Base-by-base conservation (phyloP, 345 rosid genomes). In the Populus euphratica region DNA sequence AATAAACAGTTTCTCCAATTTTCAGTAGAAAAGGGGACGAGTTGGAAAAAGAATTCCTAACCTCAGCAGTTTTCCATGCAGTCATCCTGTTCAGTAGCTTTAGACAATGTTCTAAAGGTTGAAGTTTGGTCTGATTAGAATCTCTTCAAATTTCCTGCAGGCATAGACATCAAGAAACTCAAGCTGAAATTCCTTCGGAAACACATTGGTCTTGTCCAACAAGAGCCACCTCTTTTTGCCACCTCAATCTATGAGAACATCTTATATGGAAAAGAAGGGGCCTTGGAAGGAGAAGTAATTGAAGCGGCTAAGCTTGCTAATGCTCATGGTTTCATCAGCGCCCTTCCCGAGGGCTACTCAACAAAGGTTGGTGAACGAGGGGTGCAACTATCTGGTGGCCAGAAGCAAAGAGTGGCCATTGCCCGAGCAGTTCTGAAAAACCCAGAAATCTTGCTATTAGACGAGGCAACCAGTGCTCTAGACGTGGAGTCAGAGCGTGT, bases 331-430 rank as follows among this genome's bases (percentile, higher is more conserved):
- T 94, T 94, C 87, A 90, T 92, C 64, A 88, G 92, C 44, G 84
- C 90, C 33, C 92, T 94, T 5, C 97, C 95, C 0, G 91, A 90
- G 79, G 97, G 97, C 29, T 93, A 91, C 87, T 79, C 85, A 10
- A 91, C 97, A 6, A 86, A 83, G 80, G 97, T 92, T 0, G 98
- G 98, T 0, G 97, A 94, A 77, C 89, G 91, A 5, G 97, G 98
- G 1, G 89, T 91, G 72, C 97, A 92, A 67, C 82, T 93, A 64
- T 78, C 80, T 31, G 87, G 89, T 12, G 91, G 93, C 76, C 90
- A 90, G 77, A 87, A 85, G 85, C 91, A 88, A 82, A 84, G 85
- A 76, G 79, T 90, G 68, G 89, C 90, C 63, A 81, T 88, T 76
- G 91, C 93, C 43, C 78, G 91, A 80, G 91, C 90, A 66, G 82